Conservation (phyloP, 768 basidiomycete species). For the Rhodotorula sphaerocarpa region DNA sequence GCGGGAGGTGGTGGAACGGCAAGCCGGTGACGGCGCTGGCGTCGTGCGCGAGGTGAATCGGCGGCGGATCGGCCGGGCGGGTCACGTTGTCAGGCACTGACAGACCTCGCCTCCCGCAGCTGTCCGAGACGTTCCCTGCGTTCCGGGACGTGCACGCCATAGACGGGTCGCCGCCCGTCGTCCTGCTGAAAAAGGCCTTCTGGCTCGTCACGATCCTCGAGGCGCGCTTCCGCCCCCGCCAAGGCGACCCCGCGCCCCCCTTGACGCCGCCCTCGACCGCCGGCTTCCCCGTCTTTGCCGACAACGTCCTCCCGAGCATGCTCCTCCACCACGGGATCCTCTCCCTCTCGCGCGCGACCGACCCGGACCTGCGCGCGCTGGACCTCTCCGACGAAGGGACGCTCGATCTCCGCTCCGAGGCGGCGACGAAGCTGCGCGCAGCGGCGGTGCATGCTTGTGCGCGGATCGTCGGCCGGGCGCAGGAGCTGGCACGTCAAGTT, state of each 20-base stretch:
- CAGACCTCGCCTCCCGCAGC: too few species aligned
- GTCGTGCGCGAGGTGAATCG: conserved; percentile 56
- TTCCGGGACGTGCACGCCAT: conserved; percentile 74
- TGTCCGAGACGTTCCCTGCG: conserved; percentile 67
- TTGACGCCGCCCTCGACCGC: conserved; percentile 53
- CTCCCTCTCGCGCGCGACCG: background rate
- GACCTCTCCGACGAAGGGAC: background rate
- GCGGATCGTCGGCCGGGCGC: background rate
- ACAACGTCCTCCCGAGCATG: conserved; percentile 51
- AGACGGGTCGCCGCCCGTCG: conserved; percentile 52
- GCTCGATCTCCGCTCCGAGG: background rate
- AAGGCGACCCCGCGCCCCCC: too few species aligned
- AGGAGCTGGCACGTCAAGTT: background rate
- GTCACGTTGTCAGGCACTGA: background rate
- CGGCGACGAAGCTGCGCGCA: conserved; percentile 13
- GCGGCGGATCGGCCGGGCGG: background rate
- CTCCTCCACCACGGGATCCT: conserved; percentile 42
- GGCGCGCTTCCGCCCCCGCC: conserved; percentile 54
- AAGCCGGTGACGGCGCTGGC: conserved; percentile 43
- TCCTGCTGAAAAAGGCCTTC: conserved; percentile 82
- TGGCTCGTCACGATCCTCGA: conserved; percentile 66
- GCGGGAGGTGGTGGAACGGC: conserved; percentile 57
- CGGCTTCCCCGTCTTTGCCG: conserved; percentile 26
- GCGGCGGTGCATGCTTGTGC: conserved; percentile 1
- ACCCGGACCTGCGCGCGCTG: conserved; percentile 13